Base-by-base conservation (phyloP, 345 rosid genomes). In the Linum tenue region DNA sequence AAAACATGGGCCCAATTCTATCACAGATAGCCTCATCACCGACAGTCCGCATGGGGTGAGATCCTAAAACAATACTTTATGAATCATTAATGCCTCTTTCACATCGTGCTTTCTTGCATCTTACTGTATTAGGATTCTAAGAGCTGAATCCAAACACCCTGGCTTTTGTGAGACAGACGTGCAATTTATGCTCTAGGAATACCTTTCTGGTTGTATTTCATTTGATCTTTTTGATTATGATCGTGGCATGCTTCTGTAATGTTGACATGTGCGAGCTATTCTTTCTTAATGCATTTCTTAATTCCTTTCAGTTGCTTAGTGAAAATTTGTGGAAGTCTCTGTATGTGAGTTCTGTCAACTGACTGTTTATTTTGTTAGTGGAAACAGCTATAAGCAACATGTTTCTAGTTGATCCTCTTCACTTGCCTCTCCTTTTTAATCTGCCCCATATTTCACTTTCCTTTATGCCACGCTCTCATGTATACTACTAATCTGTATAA, bases 1-100 rank as follows among this genome's bases (percentile, higher is more conserved):
- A 94, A 79, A 85, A 92, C 71, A 70, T 90, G 63, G 99, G 97
- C 73, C 97, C 97, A 58, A 44, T 90, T 67, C 77, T 94, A 65
- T 83, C 91, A 64, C 95, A 90, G 81, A 73, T 94, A 38, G 77
- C 86, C 40, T 74, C 88, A 31, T 86, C 88, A 2, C 89, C 91
- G n/a, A 85, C 97, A 48, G 76, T 94, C 51, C 90, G 88, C 61
- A 68, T 82, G 57, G 96, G 88, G 99, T 94, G 78, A 88, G 74
- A 60, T 65, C 68, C 60, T 22, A 31, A 50, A 35, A 55, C 37
- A 2, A 67, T 8, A 4, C 2, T 44, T 44, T 44, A 7, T 7
- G 66, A 15, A 3, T 31, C 38, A 5, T 57, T 57, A 37, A 3
- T 5, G 3, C 12, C 22, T 57, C 37, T 16, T 17, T 12, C n/a